These are phyloP conservation scores for Cladophialophora immunda DNA, from an alignment of 2,329 filamentous ascomycete species.

Conservation along the genomic window DNA sequence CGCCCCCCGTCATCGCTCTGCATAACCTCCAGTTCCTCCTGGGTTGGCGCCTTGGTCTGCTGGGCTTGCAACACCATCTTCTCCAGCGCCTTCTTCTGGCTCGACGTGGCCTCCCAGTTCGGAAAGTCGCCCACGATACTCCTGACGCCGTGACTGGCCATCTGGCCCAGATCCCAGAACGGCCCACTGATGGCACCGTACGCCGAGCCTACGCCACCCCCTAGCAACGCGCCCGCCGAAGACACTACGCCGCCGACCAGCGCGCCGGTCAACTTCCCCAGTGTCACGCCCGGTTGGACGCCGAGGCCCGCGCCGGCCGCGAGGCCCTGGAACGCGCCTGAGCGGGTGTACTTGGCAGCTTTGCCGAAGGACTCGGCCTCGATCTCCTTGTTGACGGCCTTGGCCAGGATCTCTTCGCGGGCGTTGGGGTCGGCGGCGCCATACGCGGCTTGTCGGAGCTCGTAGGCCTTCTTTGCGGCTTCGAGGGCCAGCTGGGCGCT, in stretches of 20 bases:
- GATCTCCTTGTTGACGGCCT: constrained; percentile 52
- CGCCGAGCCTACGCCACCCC: constrained; percentile 29
- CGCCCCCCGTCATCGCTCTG: constrained; percentile 24
- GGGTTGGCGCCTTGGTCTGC: constrained; percentile 25
- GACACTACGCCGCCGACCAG: constrained; percentile 30
- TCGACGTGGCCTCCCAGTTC: constrained; percentile 30
- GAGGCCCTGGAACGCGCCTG: constrained; percentile 51
- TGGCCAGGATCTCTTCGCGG: constrained; percentile 50
- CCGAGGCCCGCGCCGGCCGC: constrained; percentile 51
- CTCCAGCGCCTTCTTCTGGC: constrained; percentile 31
- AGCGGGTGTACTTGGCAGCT: constrained; percentile 51
- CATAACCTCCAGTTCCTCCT: constrained; percentile 31
- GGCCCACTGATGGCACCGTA: constrained; percentile 31
- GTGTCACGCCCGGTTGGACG: constrained; percentile 30
- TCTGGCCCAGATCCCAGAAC: constrained; percentile 33
- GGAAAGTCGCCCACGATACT: constrained; percentile 32
- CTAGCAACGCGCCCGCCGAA: constrained; percentile 25
- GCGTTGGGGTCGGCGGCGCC: constrained; percentile 50
- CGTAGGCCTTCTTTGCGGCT: constrained; percentile 50
- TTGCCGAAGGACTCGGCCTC: constrained; percentile 53
- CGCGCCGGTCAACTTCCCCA: constrained; percentile 30
- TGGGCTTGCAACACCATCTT: constrained; percentile 32
- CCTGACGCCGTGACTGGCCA: constrained; percentile 29
- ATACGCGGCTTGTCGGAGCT: constrained; percentile 50
- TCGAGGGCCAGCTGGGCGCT: constrained; percentile 49